Conservation (phyloP, 192 early-diverging fungal genomes). For the Rhizophagus prolifer region DNA sequence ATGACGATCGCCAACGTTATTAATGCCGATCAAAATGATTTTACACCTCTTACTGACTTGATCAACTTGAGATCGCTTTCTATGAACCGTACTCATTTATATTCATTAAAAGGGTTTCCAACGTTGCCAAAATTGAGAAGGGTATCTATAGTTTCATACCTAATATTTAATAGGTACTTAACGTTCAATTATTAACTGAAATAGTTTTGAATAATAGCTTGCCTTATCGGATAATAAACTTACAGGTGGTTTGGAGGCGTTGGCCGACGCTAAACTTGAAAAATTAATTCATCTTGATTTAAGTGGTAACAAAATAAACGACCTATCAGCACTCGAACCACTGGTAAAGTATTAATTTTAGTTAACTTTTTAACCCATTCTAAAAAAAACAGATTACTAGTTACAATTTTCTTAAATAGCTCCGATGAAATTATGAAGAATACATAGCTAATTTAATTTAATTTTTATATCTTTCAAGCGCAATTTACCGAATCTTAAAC, state of each 20-base stretch:
- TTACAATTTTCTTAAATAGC: neutral
- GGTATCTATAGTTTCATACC: neutral
- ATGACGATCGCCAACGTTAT: slow-evolving; percentile 9
- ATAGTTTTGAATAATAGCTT: slow-evolving; percentile 31
- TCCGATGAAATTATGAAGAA: neutral
- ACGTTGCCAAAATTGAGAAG: slow-evolving; percentile 28
- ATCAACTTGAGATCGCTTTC: slow-evolving; percentile 18
- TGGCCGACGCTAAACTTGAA: slow-evolving; percentile 41
- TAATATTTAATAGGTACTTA: neutral
- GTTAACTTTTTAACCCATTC: neutral
- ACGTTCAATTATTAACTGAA: neutral
- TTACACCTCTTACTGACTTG: slow-evolving; percentile 22
- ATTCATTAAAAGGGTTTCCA: slow-evolving; percentile 30
- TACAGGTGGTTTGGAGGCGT: slow-evolving; percentile 37
- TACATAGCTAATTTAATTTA: neutral
- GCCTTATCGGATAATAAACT: slow-evolving; percentile 42
- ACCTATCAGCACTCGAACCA: slow-evolving; percentile 33
- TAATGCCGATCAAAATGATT: slow-evolving; percentile 9
- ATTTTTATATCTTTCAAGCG: slow-evolving; percentile 26
- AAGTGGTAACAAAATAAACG: slow-evolving; percentile 40
- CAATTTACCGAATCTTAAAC: slow-evolving; percentile 35
- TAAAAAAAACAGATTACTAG: neutral
- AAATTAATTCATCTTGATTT: slow-evolving; percentile 41
- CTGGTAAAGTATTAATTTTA: slow-evolving; percentile 33
- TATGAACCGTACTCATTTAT: slow-evolving; percentile 9